Evolutionary conservation across 768 basidiomycete genomes (phyloP).

Genomic region (Termitomyces bulborhizus): DNA sequence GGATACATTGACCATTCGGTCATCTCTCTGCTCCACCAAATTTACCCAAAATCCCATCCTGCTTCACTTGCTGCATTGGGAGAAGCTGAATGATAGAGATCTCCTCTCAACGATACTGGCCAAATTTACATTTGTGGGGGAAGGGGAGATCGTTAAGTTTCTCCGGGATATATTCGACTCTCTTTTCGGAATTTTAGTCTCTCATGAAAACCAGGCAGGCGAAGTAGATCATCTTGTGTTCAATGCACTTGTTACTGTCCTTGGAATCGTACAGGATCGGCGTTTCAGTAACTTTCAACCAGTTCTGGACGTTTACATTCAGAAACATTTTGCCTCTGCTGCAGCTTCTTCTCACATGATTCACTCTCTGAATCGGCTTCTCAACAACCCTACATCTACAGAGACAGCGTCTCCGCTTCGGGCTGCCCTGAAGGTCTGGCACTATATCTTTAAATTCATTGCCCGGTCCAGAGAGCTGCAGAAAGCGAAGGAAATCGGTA

Average conservation of each 20-base stretch:
- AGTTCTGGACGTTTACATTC: slow-evolving; percentile 90
- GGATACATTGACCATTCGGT: slow-evolving; percentile 77
- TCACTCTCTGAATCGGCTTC: slow-evolving; percentile 78
- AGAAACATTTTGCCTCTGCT: slow-evolving; percentile 78
- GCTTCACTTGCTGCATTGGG: slow-evolving; percentile 78
- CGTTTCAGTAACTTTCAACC: slow-evolving; percentile 94
- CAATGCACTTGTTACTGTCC: slow-evolving; percentile 84
- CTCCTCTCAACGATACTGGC: slow-evolving; percentile 65
- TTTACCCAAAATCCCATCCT: slow-evolving; percentile 89
- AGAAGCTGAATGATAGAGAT: slow-evolving; percentile 57
- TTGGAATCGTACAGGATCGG: slow-evolving; percentile 89
- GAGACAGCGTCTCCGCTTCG: slow-evolving; percentile 77
- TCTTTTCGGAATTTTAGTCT: slow-evolving; percentile 83
- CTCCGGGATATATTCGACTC: slow-evolving; percentile 88
- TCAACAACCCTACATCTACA: slow-evolving; percentile 62
- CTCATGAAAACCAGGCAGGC: slow-evolving; percentile 62
- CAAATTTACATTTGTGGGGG: slow-evolving; percentile 88
- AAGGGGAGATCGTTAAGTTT: slow-evolving; percentile 94
- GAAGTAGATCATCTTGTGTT: slow-evolving; percentile 86
- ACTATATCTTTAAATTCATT: slow-evolving; percentile 94
- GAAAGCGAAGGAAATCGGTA: slow-evolving; percentile 71
- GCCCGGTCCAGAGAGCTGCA: slow-evolving; percentile 86
- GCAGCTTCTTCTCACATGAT: slow-evolving; percentile 81
- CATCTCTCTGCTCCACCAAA: slow-evolving; percentile 87
- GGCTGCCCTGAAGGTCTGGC: slow-evolving; percentile 93